Percentiles rank a stretch among this genome's conserved stretches.
These are phyloP conservation scores for Ogataea allantospora DNA, from an alignment of 805 yeast genomes.

Conservation along the genomic window DNA sequence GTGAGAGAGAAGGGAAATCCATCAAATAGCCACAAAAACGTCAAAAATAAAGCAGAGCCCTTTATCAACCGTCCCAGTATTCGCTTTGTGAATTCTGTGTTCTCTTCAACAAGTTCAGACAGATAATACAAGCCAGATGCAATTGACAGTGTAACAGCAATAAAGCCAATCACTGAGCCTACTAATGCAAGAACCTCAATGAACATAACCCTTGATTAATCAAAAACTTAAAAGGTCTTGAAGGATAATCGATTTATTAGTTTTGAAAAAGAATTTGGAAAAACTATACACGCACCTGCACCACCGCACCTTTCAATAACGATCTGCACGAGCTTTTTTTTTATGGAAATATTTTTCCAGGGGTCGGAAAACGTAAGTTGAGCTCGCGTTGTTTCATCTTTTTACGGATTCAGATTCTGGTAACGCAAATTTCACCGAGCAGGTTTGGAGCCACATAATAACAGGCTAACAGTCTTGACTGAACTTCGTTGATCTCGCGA, in stretches of 20 bases:
- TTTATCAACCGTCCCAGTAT: constrained; percentile 64
- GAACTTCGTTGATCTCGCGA: background rate
- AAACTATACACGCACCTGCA: no score
- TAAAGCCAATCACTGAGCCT: constrained; percentile 62
- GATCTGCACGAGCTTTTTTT: background rate
- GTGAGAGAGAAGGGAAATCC: constrained; percentile 73
- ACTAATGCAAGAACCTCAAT: constrained; percentile 55
- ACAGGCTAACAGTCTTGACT: background rate
- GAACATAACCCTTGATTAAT: constrained; percentile 43
- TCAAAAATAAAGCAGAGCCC: constrained; percentile 51
- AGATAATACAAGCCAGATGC: constrained; percentile 92
- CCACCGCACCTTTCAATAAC: no score
- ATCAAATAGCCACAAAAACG: constrained; percentile 67
- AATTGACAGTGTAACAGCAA: constrained; percentile 54
- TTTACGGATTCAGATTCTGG: no score
- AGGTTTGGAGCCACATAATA: no score
- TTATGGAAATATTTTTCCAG: background rate
- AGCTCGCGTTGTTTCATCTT: constrained; percentile 3
- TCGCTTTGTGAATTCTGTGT: constrained; percentile 78
- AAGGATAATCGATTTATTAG: background rate
- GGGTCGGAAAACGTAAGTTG: background rate
- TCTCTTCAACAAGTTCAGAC: constrained; percentile 91
- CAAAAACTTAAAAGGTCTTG: background rate
- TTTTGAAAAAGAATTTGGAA: background rate
- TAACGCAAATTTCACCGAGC: no score